Evolutionary conservation across 202 grass and related monocot species (phyloP), one percentile per base, ranked within the genome.

Genomic region (Zoysia matrella): DNA sequence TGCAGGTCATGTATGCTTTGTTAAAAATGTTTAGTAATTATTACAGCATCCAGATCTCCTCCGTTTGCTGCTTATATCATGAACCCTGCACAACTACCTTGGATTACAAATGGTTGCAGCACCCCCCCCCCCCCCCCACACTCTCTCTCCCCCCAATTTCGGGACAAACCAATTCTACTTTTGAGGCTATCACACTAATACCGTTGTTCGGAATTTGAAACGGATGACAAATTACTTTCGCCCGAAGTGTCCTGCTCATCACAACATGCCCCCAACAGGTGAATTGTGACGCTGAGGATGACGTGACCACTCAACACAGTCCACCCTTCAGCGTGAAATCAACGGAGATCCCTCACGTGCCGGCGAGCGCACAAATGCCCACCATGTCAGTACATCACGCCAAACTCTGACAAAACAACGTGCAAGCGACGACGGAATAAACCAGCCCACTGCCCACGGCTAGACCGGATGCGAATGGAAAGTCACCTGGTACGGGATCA

Each of bases 401-500:
- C 11, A 68, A 70, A 49, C 44, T 2, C 15, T 71, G 67, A 71
- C 10, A n/a, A 30, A 78, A 65, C 11, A 12, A 15, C 30, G n/a
- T 12, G 2, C 11, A 77, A 42, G 44, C 30, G 16, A 71, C 47
- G 84, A 75, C 80, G 53, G 56, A 82, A 44, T 47, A 83, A 18
- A 14, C 41, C 56, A 14, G 30, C 1, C 30, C 30, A 36, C 30
- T 36, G 30, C 14, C 43, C 10, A 10, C 56, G 11, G 15, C 6
- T 3, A 7, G 49, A 65, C 2, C 57, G 50, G 36, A 71, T 79
- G 60, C 4, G 61, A 64, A 44, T 4, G 71, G 43, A 39, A 9
- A 14, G 55, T 22, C 54, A 98, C 95, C 95, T 98, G 95, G 80
- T 87, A 95, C 47, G 92, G 95, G 79, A 93, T 93, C 44, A 73